phyloP scores from a whole-genome alignment of 2,329 filamentous ascomycete species.

The Botrytis tulipae region DNA sequence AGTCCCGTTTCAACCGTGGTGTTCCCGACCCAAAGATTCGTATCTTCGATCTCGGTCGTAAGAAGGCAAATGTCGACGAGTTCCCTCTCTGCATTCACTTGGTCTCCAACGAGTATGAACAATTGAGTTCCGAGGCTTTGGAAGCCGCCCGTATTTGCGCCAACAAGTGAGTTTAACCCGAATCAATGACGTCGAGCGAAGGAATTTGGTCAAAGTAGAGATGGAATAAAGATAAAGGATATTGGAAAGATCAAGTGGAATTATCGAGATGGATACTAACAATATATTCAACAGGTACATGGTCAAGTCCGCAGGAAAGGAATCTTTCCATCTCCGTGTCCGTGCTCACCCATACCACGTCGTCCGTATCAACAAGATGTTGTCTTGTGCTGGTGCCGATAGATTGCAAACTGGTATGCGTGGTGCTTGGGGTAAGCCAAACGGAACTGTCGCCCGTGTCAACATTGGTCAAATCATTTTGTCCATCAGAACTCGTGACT shows the following conservation, averaged over 20 bases:
- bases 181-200: neutral
- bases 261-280: constrained; percentile 19
- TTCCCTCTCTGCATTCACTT: constrained; percentile 99
- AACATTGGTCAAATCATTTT: constrained; percentile 99
- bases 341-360: constrained; percentile 99
- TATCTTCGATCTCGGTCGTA: constrained; percentile 98
- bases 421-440: constrained; percentile 99
- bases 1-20: constrained; percentile 99
- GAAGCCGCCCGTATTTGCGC: constrained; percentile 99
- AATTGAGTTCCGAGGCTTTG: constrained; percentile 98
- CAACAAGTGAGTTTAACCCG: constrained; percentile 73
- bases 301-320: constrained; percentile 70
- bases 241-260: neutral
- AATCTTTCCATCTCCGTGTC: constrained; percentile 71
- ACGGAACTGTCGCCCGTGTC: constrained; percentile 98
- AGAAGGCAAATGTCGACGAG: constrained; percentile 98
- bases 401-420: constrained; percentile 99
- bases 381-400: constrained; percentile 99
- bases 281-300: constrained; percentile 47
- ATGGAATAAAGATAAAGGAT: neutral
- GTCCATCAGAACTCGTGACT: constrained; percentile 94
- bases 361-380: constrained; percentile 99
- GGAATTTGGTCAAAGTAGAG: constrained; percentile 14
- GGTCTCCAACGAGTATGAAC: constrained; percentile 99
- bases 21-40: constrained; percentile 77